Conservation (phyloP, 177 flowering plant species). For the Vitis hybrid region DNA sequence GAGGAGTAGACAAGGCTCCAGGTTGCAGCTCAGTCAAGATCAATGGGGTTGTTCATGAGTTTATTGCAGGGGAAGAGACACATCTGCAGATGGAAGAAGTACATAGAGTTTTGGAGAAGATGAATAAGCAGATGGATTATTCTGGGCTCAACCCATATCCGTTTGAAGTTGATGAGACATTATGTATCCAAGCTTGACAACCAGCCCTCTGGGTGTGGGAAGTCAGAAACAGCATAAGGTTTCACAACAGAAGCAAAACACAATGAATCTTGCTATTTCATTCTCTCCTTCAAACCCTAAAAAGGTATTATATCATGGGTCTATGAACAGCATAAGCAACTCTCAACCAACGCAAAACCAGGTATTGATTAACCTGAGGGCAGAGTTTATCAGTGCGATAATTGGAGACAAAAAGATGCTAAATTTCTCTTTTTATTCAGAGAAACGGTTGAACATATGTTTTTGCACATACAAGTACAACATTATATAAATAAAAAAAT, state of each 20-base stretch:
- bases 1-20: conserved; percentile 41
- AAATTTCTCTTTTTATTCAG: conserved; percentile 4
- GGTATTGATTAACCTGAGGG: no score
- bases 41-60: conserved; percentile 42
- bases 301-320: no score
- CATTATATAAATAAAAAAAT: conserved; percentile 11
- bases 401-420: no score
- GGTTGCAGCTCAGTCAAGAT: conserved; percentile 56
- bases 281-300: no score
- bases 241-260: no score
- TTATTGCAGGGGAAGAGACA: conserved; percentile 47
- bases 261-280: no score
- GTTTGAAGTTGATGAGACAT: background rate
- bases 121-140: conserved; percentile 29
- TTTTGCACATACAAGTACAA: background rate
- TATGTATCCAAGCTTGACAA: no score
- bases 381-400: no score
- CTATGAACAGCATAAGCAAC: no score
- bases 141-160: background rate
- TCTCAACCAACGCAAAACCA: no score
- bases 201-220: no score
- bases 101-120: conserved; percentile 23
- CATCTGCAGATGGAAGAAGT: conserved; percentile 41
- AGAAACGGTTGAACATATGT: background rate
- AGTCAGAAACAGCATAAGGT: no score